phyloP scores from a whole-genome alignment of 129 eudicot genomes.

The Pulicaria dysenterica region DNA sequence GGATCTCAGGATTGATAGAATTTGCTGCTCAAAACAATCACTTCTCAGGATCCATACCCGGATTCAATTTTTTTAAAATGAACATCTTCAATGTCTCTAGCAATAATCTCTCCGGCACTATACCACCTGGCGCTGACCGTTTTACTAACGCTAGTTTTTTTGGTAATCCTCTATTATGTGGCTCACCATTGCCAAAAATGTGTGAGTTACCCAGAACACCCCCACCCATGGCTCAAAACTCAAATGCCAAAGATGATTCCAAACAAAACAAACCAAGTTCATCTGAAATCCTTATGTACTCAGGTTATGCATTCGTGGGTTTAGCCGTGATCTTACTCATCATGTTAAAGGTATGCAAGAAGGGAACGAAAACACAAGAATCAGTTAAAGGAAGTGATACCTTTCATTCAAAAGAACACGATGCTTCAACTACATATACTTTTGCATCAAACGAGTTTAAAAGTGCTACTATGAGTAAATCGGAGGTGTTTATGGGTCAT shows the following conservation, averaged over 20 bases:
- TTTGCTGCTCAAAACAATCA: conserved; percentile 53
- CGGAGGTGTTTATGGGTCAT: conserved; percentile 36
- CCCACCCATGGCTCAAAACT: conserved; percentile 7
- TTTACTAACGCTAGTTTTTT: conserved; percentile 38
- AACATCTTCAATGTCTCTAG: conserved; percentile 48
- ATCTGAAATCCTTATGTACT: conserved; percentile 59
- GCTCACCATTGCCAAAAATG: conserved; percentile 50
- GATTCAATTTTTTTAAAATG: conserved; percentile 45
- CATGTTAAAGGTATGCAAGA: conserved; percentile 46
- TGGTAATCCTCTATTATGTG: conserved; percentile 56
- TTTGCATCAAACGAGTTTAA: conserved; percentile 39
- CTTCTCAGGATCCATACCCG: conserved; percentile 54
- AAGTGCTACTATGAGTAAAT: conserved; percentile 36
- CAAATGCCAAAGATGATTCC: conserved; percentile 9
- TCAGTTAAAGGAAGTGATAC: conserved; percentile 22
- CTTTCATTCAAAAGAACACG: conserved; percentile 26
- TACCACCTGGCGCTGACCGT: conserved; percentile 53
- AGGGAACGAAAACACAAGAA: conserved; percentile 39
- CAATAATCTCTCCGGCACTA: conserved; percentile 53
- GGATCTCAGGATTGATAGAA: conserved; percentile 46
- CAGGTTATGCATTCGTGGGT: conserved; percentile 55
- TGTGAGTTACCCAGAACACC: conserved; percentile 27
- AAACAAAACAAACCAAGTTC: conserved; percentile 29
- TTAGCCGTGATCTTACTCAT: conserved; percentile 38
- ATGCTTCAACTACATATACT: conserved; percentile 37